phyloP scores from a whole-genome alignment of 768 basidiomycete species.

The Rhizopogon rudus region DNA sequence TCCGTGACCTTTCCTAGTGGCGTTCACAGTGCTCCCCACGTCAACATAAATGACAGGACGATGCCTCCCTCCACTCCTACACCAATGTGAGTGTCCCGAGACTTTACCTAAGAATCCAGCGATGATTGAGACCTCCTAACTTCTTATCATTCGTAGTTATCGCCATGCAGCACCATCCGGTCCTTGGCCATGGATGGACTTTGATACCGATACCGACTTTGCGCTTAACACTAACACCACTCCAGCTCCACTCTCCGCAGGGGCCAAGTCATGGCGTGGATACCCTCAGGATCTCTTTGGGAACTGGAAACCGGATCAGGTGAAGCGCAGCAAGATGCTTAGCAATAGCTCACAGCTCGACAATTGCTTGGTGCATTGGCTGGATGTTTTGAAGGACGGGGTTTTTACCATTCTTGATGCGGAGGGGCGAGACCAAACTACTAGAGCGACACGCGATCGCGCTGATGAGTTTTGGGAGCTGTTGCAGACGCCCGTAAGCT shows the following conservation, averaged over 20 bases:
- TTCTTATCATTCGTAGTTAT: conserved; percentile 12
- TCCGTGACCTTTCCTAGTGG: background rate
- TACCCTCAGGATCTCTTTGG: conserved; percentile 45
- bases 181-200: conserved; percentile 40
- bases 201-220: conserved; percentile 21
- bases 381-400: conserved; percentile 15
- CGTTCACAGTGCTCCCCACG: background rate
- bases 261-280: conserved; percentile 15
- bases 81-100: background rate
- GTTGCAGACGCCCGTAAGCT: conserved; percentile 22
- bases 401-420: conserved; percentile 12
- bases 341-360: conserved; percentile 11
- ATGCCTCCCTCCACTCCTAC: background rate
- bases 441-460: conserved; percentile 14
- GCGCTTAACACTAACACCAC: background rate
- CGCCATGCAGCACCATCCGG: conserved; percentile 35
- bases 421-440: background rate
- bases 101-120: background rate
- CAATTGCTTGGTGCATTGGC: conserved; percentile 14
- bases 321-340: conserved; percentile 21
- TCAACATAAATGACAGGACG: background rate
- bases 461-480: conserved; percentile 22
- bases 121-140: too few species aligned
- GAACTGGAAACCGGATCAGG: conserved; percentile 43
- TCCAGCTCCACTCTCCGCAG: background rate